Base-by-base conservation (phyloP, 495 filamentous ascomycete genomes). In the Aspergillus baeticus region DNA sequence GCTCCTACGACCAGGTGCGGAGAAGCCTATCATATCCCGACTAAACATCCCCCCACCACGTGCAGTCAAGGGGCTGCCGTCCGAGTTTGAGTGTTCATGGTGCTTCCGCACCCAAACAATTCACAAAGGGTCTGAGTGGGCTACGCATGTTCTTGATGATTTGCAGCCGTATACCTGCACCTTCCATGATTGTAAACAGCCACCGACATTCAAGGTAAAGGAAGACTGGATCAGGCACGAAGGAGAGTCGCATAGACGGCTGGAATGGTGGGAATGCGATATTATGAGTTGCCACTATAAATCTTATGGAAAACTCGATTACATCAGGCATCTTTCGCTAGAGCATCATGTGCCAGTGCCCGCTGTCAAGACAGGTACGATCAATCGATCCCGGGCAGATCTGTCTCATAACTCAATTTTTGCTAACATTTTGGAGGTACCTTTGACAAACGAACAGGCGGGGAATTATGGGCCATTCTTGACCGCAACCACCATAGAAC, bases 161-260 rank as follows among this genome's bases (percentile, higher is more conserved):
- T 83, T 96, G 11, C 89, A 94, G 66, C 92, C 92, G 5, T 97
- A 96, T 63, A 96, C 92, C 10, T 97, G 92, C 71, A 97, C 91
- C 1, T 96, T 93, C 71, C 81, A 84, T 13, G 74, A 84, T 20
- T 97, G 92, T 70, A 82, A 76, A 23, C 91, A 96, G 49, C 88
- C 91, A 17, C 96, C 95, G 69, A 92, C 90, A 18, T 97, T 96
- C 77, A 97, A 97, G 72, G 81, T 92, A 39, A 97, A 97, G 72
- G 92, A 92, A 14, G 92, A 97, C 65, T 97, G 92, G 92, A 91
- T 97, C 21, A 81, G 92, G 29, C 92, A 97, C 62, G 92, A 97
- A 68, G 95, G 90, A 61, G 92, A 96, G 71, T 84, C 87, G 52
- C 92, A 97, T 67, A 84, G 92, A 29, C 90, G 95, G 47, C 76